A percentile compares a stretch with the other conserved stretches of the same genome.
Evolutionary conservation across 495 filamentous ascomycete species (phyloP).

Genomic region (Wilcoxina mikolae): DNA sequence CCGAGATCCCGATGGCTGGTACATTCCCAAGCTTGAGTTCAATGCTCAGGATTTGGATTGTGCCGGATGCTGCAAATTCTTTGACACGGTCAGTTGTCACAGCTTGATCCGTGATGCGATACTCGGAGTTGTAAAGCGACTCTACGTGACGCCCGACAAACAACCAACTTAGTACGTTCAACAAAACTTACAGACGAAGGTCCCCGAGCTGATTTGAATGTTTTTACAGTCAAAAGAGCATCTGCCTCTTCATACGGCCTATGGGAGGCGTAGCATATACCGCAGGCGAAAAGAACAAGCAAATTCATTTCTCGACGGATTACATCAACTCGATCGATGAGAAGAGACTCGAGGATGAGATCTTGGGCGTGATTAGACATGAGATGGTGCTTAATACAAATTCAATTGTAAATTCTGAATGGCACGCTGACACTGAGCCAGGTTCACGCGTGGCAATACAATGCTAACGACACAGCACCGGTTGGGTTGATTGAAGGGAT

Average conservation of each 20-base stretch:
- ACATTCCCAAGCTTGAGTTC: background rate
- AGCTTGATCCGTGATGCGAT: background rate
- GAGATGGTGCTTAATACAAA: too few species aligned
- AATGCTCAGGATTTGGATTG: background rate
- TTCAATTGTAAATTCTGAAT: background rate
- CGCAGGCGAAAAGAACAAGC: conserved; percentile 60
- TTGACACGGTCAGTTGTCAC: background rate
- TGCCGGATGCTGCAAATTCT: background rate
- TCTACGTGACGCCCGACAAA: background rate
- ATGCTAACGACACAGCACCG: conserved; percentile 47
- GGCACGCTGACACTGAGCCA: too few species aligned
- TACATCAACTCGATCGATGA: conserved; percentile 46
- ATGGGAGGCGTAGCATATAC: conserved; percentile 84
- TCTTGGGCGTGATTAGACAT: conserved; percentile 71
- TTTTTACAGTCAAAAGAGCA: conserved; percentile 44
- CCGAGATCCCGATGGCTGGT: background rate
- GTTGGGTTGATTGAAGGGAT: conserved; percentile 82
- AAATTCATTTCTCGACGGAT: conserved; percentile 72
- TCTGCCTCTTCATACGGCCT: conserved; percentile 71
- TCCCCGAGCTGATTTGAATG: background rate
- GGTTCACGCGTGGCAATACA: conserved; percentile 91
- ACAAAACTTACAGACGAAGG: background rate
- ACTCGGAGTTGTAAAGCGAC: background rate
- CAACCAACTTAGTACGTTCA: background rate
- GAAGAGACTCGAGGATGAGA: conserved; percentile 39